Percentiles rank a stretch among this genome's conserved stretches.
Conservation (phyloP, 2,329 filamentous ascomycete species). For the Pseudogymnoascus sp. region DNA sequence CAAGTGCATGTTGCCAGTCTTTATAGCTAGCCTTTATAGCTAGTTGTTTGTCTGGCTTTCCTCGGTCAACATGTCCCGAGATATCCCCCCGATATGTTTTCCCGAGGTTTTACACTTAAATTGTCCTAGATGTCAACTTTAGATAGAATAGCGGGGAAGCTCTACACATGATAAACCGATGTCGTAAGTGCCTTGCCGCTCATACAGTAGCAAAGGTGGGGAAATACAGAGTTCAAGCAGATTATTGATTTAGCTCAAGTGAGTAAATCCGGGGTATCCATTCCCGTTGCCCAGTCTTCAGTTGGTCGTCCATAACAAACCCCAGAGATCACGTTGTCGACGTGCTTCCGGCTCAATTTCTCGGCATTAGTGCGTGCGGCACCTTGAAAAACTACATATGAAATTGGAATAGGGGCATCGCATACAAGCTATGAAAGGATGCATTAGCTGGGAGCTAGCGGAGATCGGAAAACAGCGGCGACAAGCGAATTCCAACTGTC, state of each 20-base stretch:
- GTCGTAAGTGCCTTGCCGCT: not conserved
- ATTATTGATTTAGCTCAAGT: not conserved
- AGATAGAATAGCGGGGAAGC: not conserved
- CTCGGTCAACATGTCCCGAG: not conserved
- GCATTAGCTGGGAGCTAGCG: conserved; percentile 2
- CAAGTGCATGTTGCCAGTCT: not conserved
- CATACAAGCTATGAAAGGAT: not conserved
- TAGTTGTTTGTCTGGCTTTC: not conserved
- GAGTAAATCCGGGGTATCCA: not conserved
- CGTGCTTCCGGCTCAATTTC: not conserved
- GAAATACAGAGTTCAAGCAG: not conserved
- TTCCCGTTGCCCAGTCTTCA: not conserved
- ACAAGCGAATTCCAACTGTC: not conserved
- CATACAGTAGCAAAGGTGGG: not conserved
- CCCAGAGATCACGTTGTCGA: not conserved
- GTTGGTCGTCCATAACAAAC: not conserved
- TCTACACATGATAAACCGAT: not conserved
- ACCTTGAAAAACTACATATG: not conserved
- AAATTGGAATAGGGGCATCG: not conserved
- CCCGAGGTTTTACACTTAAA: not conserved
- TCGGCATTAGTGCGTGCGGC: not conserved
- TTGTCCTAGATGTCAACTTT: not conserved
- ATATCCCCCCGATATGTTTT: not conserved
- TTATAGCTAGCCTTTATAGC: not conserved
- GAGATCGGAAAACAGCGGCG: conserved; percentile 3